phyloP scores from a whole-genome alignment of 768 basidiomycete species.

The Coprinopsis marcescibilis region DNA sequence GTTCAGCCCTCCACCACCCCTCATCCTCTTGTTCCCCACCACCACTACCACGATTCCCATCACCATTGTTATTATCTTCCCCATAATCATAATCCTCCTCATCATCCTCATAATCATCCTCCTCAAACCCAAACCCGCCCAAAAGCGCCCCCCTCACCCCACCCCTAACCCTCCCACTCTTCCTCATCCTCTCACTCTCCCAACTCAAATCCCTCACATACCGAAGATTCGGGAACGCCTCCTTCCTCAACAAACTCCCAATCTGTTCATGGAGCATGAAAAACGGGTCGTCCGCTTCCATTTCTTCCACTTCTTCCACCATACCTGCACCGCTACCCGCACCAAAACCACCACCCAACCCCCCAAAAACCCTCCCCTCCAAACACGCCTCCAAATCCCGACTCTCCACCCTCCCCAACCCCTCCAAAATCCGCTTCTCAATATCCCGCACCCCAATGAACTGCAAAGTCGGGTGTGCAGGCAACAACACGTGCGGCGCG shows the following conservation, averaged over 20 bases:
- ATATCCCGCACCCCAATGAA: constrained; percentile 72
- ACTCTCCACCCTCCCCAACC: constrained; percentile 30
- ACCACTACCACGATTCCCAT: neutral
- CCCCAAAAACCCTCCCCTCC: constrained; percentile 4
- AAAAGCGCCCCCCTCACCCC: constrained; percentile 2
- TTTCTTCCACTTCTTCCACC: neutral
- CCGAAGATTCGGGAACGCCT: constrained; percentile 57
- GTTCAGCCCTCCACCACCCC: too few species aligned
- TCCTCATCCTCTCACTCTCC: constrained; percentile 50
- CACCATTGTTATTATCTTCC: neutral
- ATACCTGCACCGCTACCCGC: neutral
- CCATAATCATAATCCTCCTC: neutral
- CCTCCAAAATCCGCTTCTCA: constrained; percentile 44
- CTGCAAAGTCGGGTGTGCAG: constrained; percentile 53
- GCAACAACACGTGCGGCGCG: constrained; percentile 67
- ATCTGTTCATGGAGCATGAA: constrained; percentile 65
- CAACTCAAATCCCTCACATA: constrained; percentile 63
- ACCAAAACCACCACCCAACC: constrained; percentile 1
- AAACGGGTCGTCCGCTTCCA: constrained; percentile 43
- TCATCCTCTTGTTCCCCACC: neutral
- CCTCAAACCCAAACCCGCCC: neutral
- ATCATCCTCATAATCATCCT: neutral
- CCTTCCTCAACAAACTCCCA: constrained; percentile 45
- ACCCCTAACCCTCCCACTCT: constrained; percentile 19
- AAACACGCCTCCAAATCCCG: constrained; percentile 23